Base-by-base conservation (phyloP, 2,329 filamentous ascomycete genomes). In the Aurifilum marmelostoma region DNA sequence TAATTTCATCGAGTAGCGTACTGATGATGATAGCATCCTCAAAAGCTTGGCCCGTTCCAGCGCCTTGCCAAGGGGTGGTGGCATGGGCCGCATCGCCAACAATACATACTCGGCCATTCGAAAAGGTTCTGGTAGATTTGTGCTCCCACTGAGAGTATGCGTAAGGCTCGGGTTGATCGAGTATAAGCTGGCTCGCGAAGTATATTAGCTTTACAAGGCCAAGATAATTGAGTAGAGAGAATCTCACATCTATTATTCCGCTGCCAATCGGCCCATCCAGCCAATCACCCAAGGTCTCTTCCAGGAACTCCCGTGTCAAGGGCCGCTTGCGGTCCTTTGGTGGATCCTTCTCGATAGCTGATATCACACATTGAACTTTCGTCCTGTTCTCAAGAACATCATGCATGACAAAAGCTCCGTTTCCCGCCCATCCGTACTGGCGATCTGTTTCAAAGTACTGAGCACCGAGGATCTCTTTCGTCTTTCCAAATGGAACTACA, bases 101-200 rank as follows among this genome's bases (percentile, higher is more conserved):
- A 21, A 43, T 43, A 7, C 41, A 71, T 8, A 67, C 67, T 24
- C 37, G 65, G 16, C 65, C 67, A 11, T 59, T 67, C 11, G 52
- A 54, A 32, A 56, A 72, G 3, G 67, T 72, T 21, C 64, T 65
- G 12, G 71, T 71, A 8, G 65, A 63, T 29, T 71, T 72, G 29
- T 72, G 71, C 61, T 72, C 71, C 69, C 71, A 72, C 37, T 69
- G 47, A n/a, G 71, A 71, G 54, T 71, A 72, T 5, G 67, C 69
- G 29, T 69, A 64, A 14, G 63, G 67, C 6, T 68, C 62, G 14
- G 29, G 14, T 24, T 72, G 69, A n/a, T 71, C 71, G 12, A 72
- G 56, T n/a, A 71, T 60, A 34, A 43, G 41, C 41, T 43, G 41
- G 41, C 41, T 3, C 41, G 41, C 16, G 5, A 43, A 16, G 14